Evolutionary conservation across 306 rosid genomes (phyloP).

Genomic region (Prunus dulcis): DNA sequence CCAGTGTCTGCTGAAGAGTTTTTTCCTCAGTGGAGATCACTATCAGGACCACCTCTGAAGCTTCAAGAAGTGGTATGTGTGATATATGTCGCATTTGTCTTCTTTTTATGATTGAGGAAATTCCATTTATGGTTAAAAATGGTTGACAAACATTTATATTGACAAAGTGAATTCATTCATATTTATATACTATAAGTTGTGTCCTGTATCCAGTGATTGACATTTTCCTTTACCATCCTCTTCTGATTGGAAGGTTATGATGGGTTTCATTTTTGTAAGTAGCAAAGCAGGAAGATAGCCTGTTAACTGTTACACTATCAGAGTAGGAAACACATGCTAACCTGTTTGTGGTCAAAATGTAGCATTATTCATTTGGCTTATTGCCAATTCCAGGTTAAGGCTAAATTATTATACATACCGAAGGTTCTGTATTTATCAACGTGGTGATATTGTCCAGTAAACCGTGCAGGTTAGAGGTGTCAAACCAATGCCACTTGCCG

Average conservation of each 20-base stretch:
- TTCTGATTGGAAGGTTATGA: not conserved
- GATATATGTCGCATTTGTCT: not conserved
- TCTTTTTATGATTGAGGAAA: conserved; percentile 2
- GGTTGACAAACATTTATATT: not conserved
- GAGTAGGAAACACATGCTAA: not conserved
- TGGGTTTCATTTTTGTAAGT: not conserved
- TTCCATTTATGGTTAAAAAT: not conserved
- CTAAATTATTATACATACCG: not conserved
- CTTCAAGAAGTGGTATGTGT: conserved; percentile 96
- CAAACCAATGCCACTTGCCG: conserved; percentile 74
- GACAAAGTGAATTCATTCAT: not conserved
- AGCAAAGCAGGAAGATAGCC: not conserved
- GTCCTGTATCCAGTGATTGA: not conserved
- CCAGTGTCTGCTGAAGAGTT: conserved; percentile 84
- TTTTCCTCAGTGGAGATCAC: conserved; percentile 95
- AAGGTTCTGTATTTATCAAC: conserved; percentile 8
- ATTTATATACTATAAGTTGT: not conserved
- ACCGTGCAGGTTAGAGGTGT: conserved; percentile 92
- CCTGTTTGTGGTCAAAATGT: not conserved
- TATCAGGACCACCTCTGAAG: conserved; percentile 96
- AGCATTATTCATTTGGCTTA: not conserved
- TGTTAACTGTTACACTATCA: not conserved
- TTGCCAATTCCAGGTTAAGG: not conserved
- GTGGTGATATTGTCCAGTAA: conserved; percentile 30
- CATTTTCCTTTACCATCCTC: not conserved